Evolutionary conservation across 768 basidiomycete genomes (phyloP), one percentile per base, ranked within the genome.

Genomic region (Trametopsis cervina): DNA sequence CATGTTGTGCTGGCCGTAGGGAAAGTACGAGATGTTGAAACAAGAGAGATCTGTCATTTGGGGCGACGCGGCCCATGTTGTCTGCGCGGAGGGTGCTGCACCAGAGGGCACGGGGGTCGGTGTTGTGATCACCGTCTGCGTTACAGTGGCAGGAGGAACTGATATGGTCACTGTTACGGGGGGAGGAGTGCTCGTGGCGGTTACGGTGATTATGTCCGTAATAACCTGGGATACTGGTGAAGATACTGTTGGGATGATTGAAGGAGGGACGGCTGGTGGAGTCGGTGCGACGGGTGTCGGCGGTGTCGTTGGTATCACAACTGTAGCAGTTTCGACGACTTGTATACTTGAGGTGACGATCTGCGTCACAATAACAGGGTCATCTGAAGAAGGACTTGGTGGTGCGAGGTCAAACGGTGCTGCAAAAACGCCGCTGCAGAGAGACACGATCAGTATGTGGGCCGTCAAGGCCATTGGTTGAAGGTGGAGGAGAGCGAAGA

Each of bases 1-100:
- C 49, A 86, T 61, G 60, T 86, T 87, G 24, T 68, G 54, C 52
- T 68, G 55, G 0, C 80, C 80, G 40, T 70, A 73, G 0, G 80
- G 68, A 58, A 81, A 83, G 44, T 70, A 58, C 10, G 76, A 70
- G 51, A 86, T 61, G 41, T 77, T 76, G 72, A 85, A 87, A 2
- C 76, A 54, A 27, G 69, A 63, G 22, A 89, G 69, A 59, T 85
- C 75, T 0, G 74, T 71, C 69, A 85, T 77, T 18, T 70, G 63
- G 0, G 67, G 52, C 0, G 83, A 79, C 4, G 68, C 63, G 1
- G 65, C 45, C 85, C 85, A 87, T n/a, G 62, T 41, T 4, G 60
- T 58, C 36, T 45, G 33, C 12, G 45, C 4, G 9, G 40, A 40
- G 13, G 18, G 2, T 5, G 18, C 38, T 1, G 47, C 37, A 2